A percentile compares a stretch with the other conserved stretches of the same genome.
Evolutionary conservation across 306 rosid species (phyloP).

Genomic region (Quercus dentata): DNA sequence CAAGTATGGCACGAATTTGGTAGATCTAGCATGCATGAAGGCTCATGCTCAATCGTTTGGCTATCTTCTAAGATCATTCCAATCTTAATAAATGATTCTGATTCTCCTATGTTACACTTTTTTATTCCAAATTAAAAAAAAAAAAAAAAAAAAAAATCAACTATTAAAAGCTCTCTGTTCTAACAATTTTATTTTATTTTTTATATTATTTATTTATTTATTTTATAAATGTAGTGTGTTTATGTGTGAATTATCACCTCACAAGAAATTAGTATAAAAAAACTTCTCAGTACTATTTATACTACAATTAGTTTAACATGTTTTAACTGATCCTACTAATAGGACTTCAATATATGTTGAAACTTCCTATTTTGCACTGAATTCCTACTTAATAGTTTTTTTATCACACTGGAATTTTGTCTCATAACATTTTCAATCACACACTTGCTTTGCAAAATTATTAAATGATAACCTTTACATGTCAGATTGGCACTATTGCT

Average conservation of each 20-base stretch:
- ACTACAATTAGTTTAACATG: not conserved
- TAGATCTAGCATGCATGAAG: not conserved
- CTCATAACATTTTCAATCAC: not conserved
- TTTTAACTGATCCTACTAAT: not conserved
- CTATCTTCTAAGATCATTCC: too few relatives aligned
- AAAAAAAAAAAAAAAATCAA: too few relatives aligned
- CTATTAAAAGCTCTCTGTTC: too few relatives aligned
- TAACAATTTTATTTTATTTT: too few relatives aligned
- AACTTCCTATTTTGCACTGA: not conserved
- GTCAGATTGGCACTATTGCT: slow-evolving; percentile 68
- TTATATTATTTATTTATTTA: too few relatives aligned
- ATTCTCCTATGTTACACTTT: too few relatives aligned
- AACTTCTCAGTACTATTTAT: too few relatives aligned
- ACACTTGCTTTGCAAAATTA: not conserved
- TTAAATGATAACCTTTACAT: not conserved
- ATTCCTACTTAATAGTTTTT: not conserved
- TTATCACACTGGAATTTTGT: not conserved
- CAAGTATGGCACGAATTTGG: not conserved
- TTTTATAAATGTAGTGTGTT: too few relatives aligned
- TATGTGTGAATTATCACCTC: too few relatives aligned
- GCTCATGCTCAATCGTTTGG: not conserved
- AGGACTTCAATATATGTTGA: not conserved
- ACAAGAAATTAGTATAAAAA: too few relatives aligned
- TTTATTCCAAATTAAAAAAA: too few relatives aligned
- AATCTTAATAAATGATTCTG: too few relatives aligned